A percentile compares a stretch with the other conserved stretches of the same genome.
These are phyloP conservation scores for Penicillium fuscoglaucum DNA, from an alignment of 2,329 filamentous ascomycete species.

Conservation along the genomic window DNA sequence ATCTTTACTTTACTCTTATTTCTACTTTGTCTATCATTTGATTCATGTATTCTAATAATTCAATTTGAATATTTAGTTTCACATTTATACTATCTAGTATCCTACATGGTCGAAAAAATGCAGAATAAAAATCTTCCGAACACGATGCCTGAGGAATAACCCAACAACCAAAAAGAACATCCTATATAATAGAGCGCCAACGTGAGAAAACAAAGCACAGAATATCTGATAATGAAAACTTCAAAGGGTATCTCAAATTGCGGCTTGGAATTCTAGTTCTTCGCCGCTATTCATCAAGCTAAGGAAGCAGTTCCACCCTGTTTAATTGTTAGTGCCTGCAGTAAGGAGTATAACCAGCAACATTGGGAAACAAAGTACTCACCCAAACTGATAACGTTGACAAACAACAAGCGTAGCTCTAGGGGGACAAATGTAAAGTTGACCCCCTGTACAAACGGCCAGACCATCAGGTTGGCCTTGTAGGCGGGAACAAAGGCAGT, in stretches of 20 bases:
- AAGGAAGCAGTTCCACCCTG: slow-evolving; percentile 61
- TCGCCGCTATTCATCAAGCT: slow-evolving; percentile 56
- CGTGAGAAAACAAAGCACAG: slow-evolving; percentile 4
- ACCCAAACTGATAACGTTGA: slow-evolving; percentile 77
- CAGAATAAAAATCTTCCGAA: slow-evolving; percentile 1
- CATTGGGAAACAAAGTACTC: slow-evolving; percentile 29
- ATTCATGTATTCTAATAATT: background rate
- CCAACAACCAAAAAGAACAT: slow-evolving; percentile 8
- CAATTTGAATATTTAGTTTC: background rate
- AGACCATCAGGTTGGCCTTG: slow-evolving; percentile 81
- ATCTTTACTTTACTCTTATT: background rate
- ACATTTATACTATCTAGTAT: background rate
- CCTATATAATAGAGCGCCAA: slow-evolving; percentile 12
- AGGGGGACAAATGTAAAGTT: slow-evolving; percentile 89
- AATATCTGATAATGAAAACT: slow-evolving; percentile 14
- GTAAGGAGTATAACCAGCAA: background rate
- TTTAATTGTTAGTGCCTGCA: slow-evolving; percentile 7
- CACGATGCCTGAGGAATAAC: slow-evolving; percentile 2
- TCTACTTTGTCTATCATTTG: background rate
- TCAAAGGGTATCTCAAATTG: slow-evolving; percentile 39
- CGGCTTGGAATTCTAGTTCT: slow-evolving; percentile 21
- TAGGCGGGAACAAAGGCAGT: slow-evolving; percentile 71
- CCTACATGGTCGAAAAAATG: background rate
- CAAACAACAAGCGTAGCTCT: slow-evolving; percentile 78
- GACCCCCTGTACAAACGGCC: slow-evolving; percentile 78